A percentile compares a stretch with the other conserved stretches of the same genome.
Evolutionary conservation across 768 basidiomycete genomes (phyloP).

Genomic region (Coprinellus aureogranulatus): DNA sequence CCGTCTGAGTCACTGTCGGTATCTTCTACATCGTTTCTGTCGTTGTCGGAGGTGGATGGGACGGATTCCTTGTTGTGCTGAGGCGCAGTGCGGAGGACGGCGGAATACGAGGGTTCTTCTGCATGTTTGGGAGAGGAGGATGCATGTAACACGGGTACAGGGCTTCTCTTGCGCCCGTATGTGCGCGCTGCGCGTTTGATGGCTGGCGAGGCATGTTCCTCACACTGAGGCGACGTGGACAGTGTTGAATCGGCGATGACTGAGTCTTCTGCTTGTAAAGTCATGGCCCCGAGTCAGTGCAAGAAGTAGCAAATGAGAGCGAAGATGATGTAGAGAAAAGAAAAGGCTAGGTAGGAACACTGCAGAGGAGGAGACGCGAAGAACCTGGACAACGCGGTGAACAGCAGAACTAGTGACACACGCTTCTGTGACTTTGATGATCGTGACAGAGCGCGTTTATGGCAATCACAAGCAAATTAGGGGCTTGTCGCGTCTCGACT

Average conservation of each 20-base stretch:
- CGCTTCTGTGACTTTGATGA: conserved; percentile 24
- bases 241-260: conserved; percentile 38
- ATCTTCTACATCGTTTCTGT: conserved; percentile 7
- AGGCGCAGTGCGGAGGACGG: conserved; percentile 34
- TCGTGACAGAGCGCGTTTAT: conserved; percentile 26
- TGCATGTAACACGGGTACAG: conserved; percentile 18
- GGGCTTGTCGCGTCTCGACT: conserved; percentile 3
- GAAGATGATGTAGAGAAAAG: background rate
- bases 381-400: background rate
- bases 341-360: background rate
- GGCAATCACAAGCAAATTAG: conserved; percentile 10
- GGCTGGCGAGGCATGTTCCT: conserved; percentile 14
- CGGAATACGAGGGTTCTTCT: conserved; percentile 23
- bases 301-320: background rate
- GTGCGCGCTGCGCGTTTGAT: conserved; percentile 41
- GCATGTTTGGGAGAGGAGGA: conserved; percentile 17
- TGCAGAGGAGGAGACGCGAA: background rate
- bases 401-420: conserved; percentile 9
- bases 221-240: conserved; percentile 29
- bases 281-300: conserved; percentile 22
- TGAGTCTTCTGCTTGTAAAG: conserved; percentile 32
- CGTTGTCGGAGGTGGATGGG: conserved; percentile 31
- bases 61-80: conserved; percentile 16
- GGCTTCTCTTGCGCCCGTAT: conserved; percentile 36
- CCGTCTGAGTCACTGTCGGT: conserved; percentile 16